A percentile compares a stretch with the other conserved stretches of the same genome.
These are phyloP conservation scores for Sarcomyxa edulis DNA, from an alignment of 768 basidiomycete species.

Conservation along the genomic window DNA sequence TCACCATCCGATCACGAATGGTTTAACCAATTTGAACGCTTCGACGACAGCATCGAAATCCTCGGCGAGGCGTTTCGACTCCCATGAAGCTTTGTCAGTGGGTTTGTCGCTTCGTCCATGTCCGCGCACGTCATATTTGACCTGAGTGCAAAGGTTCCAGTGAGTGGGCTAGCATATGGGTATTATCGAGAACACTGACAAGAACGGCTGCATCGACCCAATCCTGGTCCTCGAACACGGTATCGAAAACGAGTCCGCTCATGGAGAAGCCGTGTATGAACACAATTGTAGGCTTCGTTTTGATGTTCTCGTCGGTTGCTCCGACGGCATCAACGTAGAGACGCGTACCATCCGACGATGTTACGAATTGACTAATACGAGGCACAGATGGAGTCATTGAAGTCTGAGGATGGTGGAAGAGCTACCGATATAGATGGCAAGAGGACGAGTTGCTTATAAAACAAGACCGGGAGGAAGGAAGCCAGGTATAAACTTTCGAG, in stretches of 20 bases:
- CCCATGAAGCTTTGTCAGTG: conserved; percentile 5
- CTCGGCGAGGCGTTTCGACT: conserved; percentile 10
- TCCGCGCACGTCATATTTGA: conserved; percentile 12
- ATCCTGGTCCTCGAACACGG: conserved; percentile 23
- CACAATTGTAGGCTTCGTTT: conserved; percentile 24
- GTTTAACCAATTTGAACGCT: conserved; percentile 20
- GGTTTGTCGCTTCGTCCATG: conserved; percentile 14
- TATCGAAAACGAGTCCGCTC: conserved; percentile 23
- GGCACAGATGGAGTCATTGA: too few relatives aligned
- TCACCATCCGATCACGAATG: conserved; percentile 29
- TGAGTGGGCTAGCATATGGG: too few relatives aligned
- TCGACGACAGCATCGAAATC: conserved; percentile 16
- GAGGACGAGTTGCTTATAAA: too few relatives aligned
- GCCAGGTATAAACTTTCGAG: too few relatives aligned
- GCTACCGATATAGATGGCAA: too few relatives aligned
- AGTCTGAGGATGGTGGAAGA: too few relatives aligned
- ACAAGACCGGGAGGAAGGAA: too few relatives aligned
- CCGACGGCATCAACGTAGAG: conserved; percentile 31
- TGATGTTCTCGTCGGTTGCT: too few relatives aligned
- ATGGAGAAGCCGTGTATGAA: conserved; percentile 30
- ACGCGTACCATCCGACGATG: conserved; percentile 26
- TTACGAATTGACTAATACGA: too few relatives aligned
- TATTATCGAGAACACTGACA: too few relatives aligned
- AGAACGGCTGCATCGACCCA: conserved; percentile 19
- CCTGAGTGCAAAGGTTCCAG: conserved; percentile 3